Percentiles rank a stretch among this genome's conserved stretches.
Evolutionary conservation across 768 basidiomycete species (phyloP).

Genomic region (Chalciporus chontae): DNA sequence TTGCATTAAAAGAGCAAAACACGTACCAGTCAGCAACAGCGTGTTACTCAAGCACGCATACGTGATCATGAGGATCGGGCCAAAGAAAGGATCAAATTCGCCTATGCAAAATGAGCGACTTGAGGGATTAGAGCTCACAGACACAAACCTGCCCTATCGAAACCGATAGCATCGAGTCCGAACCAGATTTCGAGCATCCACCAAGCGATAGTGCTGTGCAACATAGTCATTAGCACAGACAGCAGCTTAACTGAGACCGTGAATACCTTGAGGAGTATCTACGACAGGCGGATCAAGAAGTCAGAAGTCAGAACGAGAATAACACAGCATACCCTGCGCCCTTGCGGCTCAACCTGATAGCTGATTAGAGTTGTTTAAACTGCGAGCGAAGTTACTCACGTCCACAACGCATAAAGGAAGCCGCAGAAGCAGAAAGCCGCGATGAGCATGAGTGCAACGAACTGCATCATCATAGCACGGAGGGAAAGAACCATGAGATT

Average conservation of each 20-base stretch:
- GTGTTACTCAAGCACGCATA: slow-evolving; percentile 95
- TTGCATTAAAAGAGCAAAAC: slow-evolving; percentile 5
- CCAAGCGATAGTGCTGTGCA: slow-evolving; percentile 69
- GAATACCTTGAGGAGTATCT: slow-evolving; percentile 36
- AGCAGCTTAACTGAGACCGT: background rate
- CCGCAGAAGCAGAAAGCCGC: slow-evolving; percentile 90
- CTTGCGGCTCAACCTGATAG: slow-evolving; percentile 56
- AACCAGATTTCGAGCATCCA: slow-evolving; percentile 96
- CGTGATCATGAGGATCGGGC: slow-evolving; percentile 85
- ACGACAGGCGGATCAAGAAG: slow-evolving; percentile 15
- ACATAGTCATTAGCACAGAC: slow-evolving; percentile 1
- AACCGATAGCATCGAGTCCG: slow-evolving; percentile 91
- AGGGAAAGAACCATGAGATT: slow-evolving; percentile 78
- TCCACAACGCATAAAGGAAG: slow-evolving; percentile 92
- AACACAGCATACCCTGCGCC: slow-evolving; percentile 45
- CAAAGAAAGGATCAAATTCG: slow-evolving; percentile 82
- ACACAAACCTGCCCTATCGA: slow-evolving; percentile 71
- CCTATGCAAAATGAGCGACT: slow-evolving; percentile 35
- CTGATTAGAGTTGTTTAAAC: slow-evolving; percentile 7
- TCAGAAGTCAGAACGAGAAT: background rate
- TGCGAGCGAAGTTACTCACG: slow-evolving; percentile 48
- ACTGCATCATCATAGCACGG: slow-evolving; percentile 92
- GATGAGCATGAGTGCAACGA: slow-evolving; percentile 76
- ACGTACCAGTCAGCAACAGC: slow-evolving; percentile 79
- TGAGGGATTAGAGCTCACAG: background rate